Evolutionary conservation across 192 early-diverging fungal genomes (phyloP), one percentile per base, ranked within the genome.

Genomic region (Podila horticola): DNA sequence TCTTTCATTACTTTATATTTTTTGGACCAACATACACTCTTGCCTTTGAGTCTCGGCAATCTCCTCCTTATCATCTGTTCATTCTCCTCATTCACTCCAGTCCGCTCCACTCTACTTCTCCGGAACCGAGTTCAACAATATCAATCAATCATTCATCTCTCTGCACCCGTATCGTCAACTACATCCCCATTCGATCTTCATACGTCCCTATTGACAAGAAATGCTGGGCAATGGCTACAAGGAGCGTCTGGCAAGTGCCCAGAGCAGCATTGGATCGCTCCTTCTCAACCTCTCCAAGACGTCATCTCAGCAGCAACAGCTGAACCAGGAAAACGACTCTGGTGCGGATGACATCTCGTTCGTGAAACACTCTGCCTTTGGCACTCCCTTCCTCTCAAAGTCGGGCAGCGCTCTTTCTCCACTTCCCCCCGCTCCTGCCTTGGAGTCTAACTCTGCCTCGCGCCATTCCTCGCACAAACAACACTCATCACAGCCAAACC

Each of bases 151-250:
- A 5, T 52, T 52, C 50, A n/a, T 52, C 50, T 22, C 19, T 8
- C 52, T 24, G 28, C 26, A 28, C 33, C 41, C 55, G 20, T 33
- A 15, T 15, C n/a, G 10, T 45, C 50, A 52, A n/a, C 10, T 22
- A 24, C 34, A 34, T 49, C 19, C 4, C 33, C 33, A n/a, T 28
- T 33, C 19, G 17, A 50, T 12, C 55, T 15, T 17, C 29, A 66
- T n/a, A 36, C 38, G 8, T 24, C 41, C 11, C 38, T 8, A 45
- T 58, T 52, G 24, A 15, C 48, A 52, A 52, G 36, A 5, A 19
- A 84, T 84, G 83, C 65, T 67, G 57, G 83, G 67, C 63, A 81
- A 81, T 62, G 71, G 77, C 31, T 81, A 81, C 62, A 81, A 73
- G 55, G 77, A 81, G 62, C 70, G 77, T 19, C 77, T 81, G 12